Percentiles rank a stretch among this genome's conserved stretches.
These are phyloP conservation scores for Ramaria sp. DNA, from an alignment of 768 basidiomycete species.

Conservation along the genomic window DNA sequence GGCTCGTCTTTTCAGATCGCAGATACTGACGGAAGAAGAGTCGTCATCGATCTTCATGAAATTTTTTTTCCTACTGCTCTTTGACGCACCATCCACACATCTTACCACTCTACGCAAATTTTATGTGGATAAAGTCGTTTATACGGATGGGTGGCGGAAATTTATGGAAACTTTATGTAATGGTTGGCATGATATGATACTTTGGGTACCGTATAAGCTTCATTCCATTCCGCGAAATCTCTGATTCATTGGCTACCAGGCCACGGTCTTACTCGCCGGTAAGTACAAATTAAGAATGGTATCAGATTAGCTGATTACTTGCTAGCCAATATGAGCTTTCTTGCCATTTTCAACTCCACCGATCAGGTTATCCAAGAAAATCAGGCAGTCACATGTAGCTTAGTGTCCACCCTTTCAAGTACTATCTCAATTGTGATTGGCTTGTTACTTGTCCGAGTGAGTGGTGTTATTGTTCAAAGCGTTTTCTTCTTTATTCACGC, in stretches of 20 bases:
- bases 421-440: conserved; percentile 1
- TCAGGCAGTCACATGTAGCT: not conserved
- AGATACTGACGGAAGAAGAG: not conserved
- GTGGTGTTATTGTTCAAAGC: not conserved
- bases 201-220: not conserved
- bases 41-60: not conserved
- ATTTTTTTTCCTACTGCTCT: not conserved
- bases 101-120: not conserved
- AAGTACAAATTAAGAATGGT: not conserved
- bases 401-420: not conserved
- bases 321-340: conserved; percentile 2
- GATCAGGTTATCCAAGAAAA: not conserved
- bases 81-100: conserved; percentile 1
- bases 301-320: not conserved
- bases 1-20: not conserved
- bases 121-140: not conserved
- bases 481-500: not conserved
- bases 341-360: not conserved
- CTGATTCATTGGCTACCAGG: not conserved
- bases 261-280: not conserved
- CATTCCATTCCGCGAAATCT: not conserved
- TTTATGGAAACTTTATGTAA: not conserved
- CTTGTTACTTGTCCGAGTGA: not conserved
- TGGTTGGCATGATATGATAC: conserved; percentile 1
- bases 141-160: not conserved